Evolutionary conservation across 2,329 filamentous ascomycete species (phyloP).

Genomic region (Sclerotiophoma versabilis): DNA sequence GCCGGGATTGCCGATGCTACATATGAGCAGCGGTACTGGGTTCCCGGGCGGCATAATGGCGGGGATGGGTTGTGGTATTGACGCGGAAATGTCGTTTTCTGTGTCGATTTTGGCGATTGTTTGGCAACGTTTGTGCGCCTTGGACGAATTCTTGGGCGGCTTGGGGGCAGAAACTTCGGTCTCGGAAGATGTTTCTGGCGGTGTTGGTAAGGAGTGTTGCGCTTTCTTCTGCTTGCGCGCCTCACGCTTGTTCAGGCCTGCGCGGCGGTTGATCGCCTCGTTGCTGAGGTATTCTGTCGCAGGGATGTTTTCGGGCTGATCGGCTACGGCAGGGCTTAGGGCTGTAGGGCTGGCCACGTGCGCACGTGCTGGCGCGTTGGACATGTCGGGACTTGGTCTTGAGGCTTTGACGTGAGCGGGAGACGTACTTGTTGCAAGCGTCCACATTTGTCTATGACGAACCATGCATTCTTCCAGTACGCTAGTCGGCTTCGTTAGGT

Average conservation of each 20-base stretch:
- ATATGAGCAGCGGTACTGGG: slow-evolving; percentile 69
- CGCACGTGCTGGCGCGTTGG: slow-evolving; percentile 43
- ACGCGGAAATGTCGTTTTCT: neutral
- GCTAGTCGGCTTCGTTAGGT: slow-evolving; percentile 3
- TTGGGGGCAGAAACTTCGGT: slow-evolving; percentile 21
- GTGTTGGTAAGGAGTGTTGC: slow-evolving; percentile 24
- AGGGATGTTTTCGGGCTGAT: slow-evolving; percentile 26
- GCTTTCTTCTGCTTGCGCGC: slow-evolving; percentile 36
- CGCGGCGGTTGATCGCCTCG: slow-evolving; percentile 12
- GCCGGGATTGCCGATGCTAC: slow-evolving; percentile 84
- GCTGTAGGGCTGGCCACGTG: slow-evolving; percentile 39
- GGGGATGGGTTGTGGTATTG: slow-evolving; percentile 5
- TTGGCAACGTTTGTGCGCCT: slow-evolving; percentile 20
- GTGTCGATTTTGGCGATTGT: slow-evolving; percentile 24
- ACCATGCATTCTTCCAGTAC: neutral
- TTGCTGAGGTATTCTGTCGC: slow-evolving; percentile 19
- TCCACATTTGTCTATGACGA: slow-evolving; percentile 9
- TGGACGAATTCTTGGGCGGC: slow-evolving; percentile 25
- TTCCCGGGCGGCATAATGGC: slow-evolving; percentile 36
- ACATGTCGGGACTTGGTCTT: slow-evolving; percentile 19
- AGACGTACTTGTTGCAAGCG: slow-evolving; percentile 3
- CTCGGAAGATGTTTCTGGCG: slow-evolving; percentile 27
- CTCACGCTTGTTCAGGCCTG: slow-evolving; percentile 16
- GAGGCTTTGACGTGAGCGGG: neutral
- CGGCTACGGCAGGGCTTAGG: slow-evolving; percentile 27